A percentile compares a stretch with the other conserved stretches of the same genome.
Conservation (phyloP, 441 rosid species). For the Gossypium lobatum region DNA sequence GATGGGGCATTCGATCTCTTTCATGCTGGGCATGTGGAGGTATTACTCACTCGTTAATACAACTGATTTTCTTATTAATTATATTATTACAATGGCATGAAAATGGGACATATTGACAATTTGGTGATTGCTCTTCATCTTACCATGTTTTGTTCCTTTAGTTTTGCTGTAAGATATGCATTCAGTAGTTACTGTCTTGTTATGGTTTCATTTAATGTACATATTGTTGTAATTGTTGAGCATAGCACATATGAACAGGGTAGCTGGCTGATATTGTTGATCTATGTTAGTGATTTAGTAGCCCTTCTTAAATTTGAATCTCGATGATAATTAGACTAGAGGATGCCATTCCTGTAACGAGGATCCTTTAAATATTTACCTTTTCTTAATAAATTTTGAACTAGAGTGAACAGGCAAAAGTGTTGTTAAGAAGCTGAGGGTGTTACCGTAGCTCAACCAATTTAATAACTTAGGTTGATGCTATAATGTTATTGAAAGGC, state of each 20-base stretch:
- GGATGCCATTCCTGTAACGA: background rate
- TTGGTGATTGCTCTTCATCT: background rate
- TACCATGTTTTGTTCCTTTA: background rate
- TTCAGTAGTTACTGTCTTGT: background rate
- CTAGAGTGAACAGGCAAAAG: background rate
- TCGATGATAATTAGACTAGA: background rate
- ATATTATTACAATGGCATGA: background rate
- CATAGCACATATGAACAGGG: background rate
- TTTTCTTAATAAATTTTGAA: background rate
- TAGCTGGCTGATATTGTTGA: background rate
- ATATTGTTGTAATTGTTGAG: background rate
- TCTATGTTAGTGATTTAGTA: background rate
- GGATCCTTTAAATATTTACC: background rate
- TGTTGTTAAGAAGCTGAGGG: background rate
- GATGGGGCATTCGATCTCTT: slow-evolving; percentile 92
- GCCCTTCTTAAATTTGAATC: background rate
- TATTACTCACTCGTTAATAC: slow-evolving; percentile 17
- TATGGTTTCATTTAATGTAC: background rate
- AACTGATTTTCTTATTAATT: background rate
- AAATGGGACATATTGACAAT: background rate
- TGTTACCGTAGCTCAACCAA: background rate
- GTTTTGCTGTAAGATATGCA: background rate
- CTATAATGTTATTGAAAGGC: background rate
- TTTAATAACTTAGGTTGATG: background rate
- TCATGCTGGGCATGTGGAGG: slow-evolving; percentile 99